phyloP scores from a whole-genome alignment of 148 eudicot species.

The Heliosperma pusillum region DNA sequence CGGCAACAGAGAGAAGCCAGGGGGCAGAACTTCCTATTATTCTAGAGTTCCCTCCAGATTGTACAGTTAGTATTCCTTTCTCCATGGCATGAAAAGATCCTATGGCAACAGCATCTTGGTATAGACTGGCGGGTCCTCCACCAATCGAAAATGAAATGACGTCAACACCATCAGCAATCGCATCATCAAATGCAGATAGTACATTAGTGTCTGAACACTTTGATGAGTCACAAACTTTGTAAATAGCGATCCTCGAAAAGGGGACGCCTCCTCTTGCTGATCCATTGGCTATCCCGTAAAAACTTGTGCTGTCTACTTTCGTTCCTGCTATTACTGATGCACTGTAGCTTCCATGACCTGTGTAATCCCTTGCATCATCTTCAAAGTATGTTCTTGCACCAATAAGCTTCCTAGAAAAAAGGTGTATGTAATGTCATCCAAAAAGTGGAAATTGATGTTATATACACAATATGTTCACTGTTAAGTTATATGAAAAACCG shows the following conservation, averaged over 20 bases:
- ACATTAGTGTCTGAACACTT: not conserved
- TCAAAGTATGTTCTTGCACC: slow-evolving; percentile 10
- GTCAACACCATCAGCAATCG: slow-evolving; percentile 21
- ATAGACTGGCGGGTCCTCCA: too few relatives aligned
- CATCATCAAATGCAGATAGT: slow-evolving; percentile 12
- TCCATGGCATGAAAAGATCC: slow-evolving; percentile 12
- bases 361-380: slow-evolving; percentile 8
- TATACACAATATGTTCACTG: too few relatives aligned
- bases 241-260: slow-evolving; percentile 3
- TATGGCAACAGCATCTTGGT: not conserved
- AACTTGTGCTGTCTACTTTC: not conserved
- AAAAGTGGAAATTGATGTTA: too few relatives aligned
- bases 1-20: slow-evolving; percentile 15
- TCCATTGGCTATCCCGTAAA: slow-evolving; percentile 12
- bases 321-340: slow-evolving; percentile 7
- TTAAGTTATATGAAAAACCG: too few relatives aligned
- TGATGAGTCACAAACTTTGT: slow-evolving; percentile 2
- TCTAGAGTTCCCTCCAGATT: slow-evolving; percentile 6
- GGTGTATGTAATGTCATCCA: not conserved
- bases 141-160: slow-evolving; percentile 10
- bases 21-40: slow-evolving; percentile 6
- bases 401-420: not conserved
- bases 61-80: slow-evolving; percentile 10
- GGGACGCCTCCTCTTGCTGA: slow-evolving; percentile 12
- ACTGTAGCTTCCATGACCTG: slow-evolving; percentile 15